These are phyloP conservation scores for Drechslerella stenobrocha DNA, from an alignment of 2,329 filamentous ascomycete genomes.

Conservation along the genomic window DNA sequence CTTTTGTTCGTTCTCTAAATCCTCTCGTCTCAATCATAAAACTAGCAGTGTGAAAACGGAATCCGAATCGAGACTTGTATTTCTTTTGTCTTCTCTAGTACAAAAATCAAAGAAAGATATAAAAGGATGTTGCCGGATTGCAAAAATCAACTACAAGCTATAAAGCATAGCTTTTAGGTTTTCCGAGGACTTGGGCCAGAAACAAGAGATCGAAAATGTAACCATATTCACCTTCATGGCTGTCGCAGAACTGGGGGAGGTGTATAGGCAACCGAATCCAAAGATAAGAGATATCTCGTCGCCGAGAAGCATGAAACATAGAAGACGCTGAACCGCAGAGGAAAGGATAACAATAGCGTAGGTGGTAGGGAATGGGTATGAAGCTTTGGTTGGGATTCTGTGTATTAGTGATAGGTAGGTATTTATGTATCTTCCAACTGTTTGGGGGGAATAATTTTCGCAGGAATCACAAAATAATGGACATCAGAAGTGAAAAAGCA, in stretches of 20 bases:
- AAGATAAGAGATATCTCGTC: conserved; percentile 1
- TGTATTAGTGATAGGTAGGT: conserved; percentile 2
- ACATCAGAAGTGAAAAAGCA: conserved; percentile 13
- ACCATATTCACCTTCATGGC: neutral
- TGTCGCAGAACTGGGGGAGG: neutral
- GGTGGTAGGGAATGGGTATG: conserved; percentile 5
- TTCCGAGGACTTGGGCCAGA: neutral
- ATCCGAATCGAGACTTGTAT: conserved; percentile 8
- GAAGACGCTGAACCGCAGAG: conserved; percentile 37
- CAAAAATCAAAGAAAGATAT: conserved; percentile 15
- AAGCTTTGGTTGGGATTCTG: neutral
- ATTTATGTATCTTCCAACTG: conserved; percentile 23
- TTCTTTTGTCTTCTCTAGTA: conserved; percentile 32
- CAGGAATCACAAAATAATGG: conserved; percentile 31
- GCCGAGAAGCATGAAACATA: neutral
- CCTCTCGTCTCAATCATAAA: no score
- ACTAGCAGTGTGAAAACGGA: no score
- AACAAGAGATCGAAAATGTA: neutral
- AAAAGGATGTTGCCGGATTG: conserved; percentile 5
- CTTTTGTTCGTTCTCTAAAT: neutral
- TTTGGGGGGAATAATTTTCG: conserved; percentile 43
- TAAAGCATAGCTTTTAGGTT: neutral
- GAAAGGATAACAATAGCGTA: neutral
- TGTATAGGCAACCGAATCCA: neutral
- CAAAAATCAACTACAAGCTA: conserved; percentile 3